Base-by-base conservation (phyloP, 192 early-diverging fungal species). In the Coemansia sp. region DNA sequence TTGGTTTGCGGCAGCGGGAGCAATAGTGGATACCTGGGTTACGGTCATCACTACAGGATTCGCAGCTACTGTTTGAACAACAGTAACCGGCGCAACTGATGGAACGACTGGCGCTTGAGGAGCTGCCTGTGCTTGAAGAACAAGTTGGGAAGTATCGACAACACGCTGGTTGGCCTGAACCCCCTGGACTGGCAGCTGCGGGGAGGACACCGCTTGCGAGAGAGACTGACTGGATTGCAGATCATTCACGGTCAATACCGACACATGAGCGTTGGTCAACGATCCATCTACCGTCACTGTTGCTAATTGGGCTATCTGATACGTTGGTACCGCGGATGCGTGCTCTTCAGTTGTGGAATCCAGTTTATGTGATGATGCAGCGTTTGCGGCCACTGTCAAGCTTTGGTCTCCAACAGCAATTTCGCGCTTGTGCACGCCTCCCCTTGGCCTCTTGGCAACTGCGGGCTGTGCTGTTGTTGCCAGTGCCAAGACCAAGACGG, bases 401-500 rank as follows among this genome's bases (percentile, higher is more conserved):
- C 69, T 69, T n/a, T 65, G 69, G 16, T 69, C 72, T 46, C 66
- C 73, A 32, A 71, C 22, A 54, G 65, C 22, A 8, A 75, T 37
- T 2, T 66, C 78, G n/a, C 72, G 69, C 48, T 66, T 74, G 37
- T 58, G 57, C 26, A 68, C 8, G 6, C 47, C 11, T 40, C 18
- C 42, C 5, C 52, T 46, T 41, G 46, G 18, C 12, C 18, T 58
- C 56, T 58, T 58, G n/a, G 21, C 54, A 8, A 22, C 21, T 4
- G 59, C 56, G 4, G 78, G 65, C 58, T 66, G 60, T 59, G 69
- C 37, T 19, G 42, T 74, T 4, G 78, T 55, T 52, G 73, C 66
- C 22, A 80, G 66, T 46, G 69, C 69, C 45, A 66, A 69, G 16
- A 80, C 45, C 54, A 80, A 56, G 40, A 55, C 68, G 13, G 78